Conservation (phyloP, 169 alveolate genomes). For the Plasmodium yoelii region DNA sequence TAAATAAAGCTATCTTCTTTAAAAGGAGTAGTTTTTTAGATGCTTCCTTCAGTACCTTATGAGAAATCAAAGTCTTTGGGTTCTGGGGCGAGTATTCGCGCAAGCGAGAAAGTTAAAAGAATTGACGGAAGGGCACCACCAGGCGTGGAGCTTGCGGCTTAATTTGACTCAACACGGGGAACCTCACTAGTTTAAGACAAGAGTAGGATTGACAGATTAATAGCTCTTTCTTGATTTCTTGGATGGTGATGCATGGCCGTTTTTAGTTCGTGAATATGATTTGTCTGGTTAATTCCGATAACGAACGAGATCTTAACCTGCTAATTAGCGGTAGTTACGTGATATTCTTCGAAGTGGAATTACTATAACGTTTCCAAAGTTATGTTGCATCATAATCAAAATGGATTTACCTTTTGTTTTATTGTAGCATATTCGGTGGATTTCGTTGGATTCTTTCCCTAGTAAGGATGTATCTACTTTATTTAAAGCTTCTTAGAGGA, state of each 20-base stretch:
- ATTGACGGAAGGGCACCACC: conserved; percentile 95
- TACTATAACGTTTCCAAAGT: not conserved
- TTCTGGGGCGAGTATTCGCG: conserved; percentile 97
- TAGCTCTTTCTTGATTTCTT: conserved; percentile 92
- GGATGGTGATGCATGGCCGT: conserved; percentile 95
- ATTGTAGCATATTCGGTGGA: not conserved
- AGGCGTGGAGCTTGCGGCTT: conserved; percentile 95
- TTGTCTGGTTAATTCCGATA: conserved; percentile 87
- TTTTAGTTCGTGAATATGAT: conserved; percentile 89
- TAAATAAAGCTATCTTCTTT: not conserved
- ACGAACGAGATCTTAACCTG: conserved; percentile 96
- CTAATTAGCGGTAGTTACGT: conserved; percentile 87
- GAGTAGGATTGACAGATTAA: conserved; percentile 92
- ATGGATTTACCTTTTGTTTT: conserved; percentile 14
- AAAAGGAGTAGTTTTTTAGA: too few species aligned
- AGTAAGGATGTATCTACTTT: conserved; percentile 35
- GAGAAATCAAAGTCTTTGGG: conserved; percentile 94
- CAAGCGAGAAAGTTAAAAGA: conserved; percentile 96
- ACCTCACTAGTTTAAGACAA: conserved; percentile 93
- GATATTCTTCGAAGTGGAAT: conserved; percentile 1
- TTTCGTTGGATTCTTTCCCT: too few species aligned
- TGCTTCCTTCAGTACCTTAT: conserved; percentile 90
- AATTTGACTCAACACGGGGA: conserved; percentile 94
- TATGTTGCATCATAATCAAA: not conserved
- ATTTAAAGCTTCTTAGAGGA: conserved; percentile 90